phyloP scores from a whole-genome alignment of 306 rosid genomes.

The Albizia julibrissin region DNA sequence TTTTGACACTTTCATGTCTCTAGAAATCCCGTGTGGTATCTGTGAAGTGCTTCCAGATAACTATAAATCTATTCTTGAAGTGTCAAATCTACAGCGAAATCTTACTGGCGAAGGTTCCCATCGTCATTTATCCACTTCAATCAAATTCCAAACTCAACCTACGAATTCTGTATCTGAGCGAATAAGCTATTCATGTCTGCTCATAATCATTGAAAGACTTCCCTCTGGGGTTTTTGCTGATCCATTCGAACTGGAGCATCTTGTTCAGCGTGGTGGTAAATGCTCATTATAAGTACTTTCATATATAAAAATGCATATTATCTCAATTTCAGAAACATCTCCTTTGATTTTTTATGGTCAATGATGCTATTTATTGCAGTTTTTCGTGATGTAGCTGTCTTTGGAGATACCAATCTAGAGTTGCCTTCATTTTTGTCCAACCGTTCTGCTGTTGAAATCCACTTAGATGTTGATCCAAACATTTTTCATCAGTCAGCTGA shows the following conservation, averaged over 20 bases:
- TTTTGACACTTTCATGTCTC: constrained; percentile 60
- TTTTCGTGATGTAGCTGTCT: constrained; percentile 60
- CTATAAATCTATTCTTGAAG: constrained; percentile 36
- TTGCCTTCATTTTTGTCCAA: constrained; percentile 79
- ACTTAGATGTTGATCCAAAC: constrained; percentile 52
- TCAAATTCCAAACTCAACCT: constrained; percentile 41
- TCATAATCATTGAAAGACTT: constrained; percentile 70
- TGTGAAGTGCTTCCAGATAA: constrained; percentile 49
- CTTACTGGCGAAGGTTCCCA: constrained; percentile 84
- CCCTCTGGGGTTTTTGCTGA: constrained; percentile 81
- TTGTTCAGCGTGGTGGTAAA: constrained; percentile 75
- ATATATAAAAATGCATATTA: not conserved
- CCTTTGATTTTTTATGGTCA: constrained; percentile 21
- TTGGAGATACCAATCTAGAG: constrained; percentile 90
- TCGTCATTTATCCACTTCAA: constrained; percentile 56
- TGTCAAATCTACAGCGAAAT: constrained; percentile 46
- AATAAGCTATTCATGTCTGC: constrained; percentile 46
- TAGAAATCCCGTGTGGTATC: constrained; percentile 42
- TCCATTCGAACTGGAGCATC: constrained; percentile 84
- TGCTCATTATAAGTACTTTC: constrained; percentile 19
- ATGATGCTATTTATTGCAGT: constrained; percentile 45
- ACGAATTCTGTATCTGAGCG: constrained; percentile 38
- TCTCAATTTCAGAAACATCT: constrained; percentile 6
- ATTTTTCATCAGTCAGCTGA: constrained; percentile 34
- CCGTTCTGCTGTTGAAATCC: constrained; percentile 79